These are phyloP conservation scores for Dendrobium officinale DNA, from an alignment of 106 monocot genomes.

Conservation along the genomic window DNA sequence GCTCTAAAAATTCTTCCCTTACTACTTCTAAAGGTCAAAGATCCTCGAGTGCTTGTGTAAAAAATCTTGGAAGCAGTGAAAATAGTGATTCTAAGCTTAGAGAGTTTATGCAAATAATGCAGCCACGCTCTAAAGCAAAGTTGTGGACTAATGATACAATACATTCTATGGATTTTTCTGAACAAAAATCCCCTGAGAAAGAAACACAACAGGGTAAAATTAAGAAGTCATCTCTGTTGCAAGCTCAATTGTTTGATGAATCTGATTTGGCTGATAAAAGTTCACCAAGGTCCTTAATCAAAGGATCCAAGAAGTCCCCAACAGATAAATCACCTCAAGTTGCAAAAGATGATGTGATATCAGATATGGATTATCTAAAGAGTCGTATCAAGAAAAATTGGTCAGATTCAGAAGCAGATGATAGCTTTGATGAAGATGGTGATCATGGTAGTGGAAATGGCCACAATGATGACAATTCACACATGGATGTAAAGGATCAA, in stretches of 20 bases:
- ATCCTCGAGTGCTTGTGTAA: constrained; percentile 5
- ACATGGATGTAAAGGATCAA: constrained; percentile 10
- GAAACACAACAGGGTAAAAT: constrained; percentile 5
- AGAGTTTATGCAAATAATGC: constrained; percentile 90
- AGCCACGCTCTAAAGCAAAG: constrained; percentile 76
- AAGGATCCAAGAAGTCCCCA: constrained; percentile 19
- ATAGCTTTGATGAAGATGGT: constrained; percentile 19
- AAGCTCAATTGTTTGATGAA: constrained; percentile 10
- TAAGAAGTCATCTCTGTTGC: constrained; percentile 14
- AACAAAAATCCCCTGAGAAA: constrained; percentile 22
- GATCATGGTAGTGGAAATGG: background rate
- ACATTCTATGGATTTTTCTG: constrained; percentile 12
- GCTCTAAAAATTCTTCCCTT: background rate
- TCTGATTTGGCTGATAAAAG: constrained; percentile 2
- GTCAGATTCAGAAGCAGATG: constrained; percentile 75
- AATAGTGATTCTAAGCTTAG: constrained; percentile 57
- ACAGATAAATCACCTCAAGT: constrained; percentile 12
- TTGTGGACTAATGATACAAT: constrained; percentile 78
- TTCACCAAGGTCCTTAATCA: constrained; percentile 7
- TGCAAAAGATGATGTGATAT: constrained; percentile 27
- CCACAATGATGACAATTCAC: background rate
- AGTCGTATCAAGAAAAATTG: constrained; percentile 80
- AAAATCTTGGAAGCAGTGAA: constrained; percentile 20
- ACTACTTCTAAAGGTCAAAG: constrained; percentile 9
- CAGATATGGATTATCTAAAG: constrained; percentile 83